Conservation (phyloP, 306 rosid genomes). For the Hippophae gyantsensis region DNA sequence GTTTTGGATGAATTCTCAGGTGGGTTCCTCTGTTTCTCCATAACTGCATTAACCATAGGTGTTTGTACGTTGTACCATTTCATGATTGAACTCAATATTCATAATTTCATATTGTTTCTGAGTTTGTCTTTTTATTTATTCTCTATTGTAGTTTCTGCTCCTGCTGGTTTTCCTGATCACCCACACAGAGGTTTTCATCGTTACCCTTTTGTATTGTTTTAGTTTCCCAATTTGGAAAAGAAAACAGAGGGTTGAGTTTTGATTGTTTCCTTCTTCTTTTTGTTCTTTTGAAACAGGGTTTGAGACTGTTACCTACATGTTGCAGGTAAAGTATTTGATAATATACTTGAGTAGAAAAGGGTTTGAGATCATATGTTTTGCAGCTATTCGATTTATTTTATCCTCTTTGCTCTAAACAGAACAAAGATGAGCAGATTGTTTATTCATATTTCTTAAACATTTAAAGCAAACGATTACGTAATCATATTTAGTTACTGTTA, state of each 20-base stretch:
- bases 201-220: conserved; percentile 1
- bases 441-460: neutral
- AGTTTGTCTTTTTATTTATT: conserved; percentile 7
- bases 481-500: no score
- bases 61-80: no score
- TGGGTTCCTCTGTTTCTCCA: conserved; percentile 27
- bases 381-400: neutral
- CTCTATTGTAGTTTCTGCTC: conserved; percentile 64
- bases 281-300: conserved; percentile 48
- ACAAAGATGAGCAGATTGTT: neutral
- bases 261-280: neutral
- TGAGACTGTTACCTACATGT: conserved; percentile 97
- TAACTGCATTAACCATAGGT: conserved; percentile 5
- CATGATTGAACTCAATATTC: no score
- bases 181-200: conserved; percentile 73
- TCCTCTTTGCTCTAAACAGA: neutral
- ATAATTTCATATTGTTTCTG: neutral
- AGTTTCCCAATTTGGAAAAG: no score
- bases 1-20: conserved; percentile 92
- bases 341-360: neutral
- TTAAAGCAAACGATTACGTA: neutral
- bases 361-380: neutral
- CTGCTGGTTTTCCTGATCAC: conserved; percentile 98
- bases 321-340: conserved; percentile 51
- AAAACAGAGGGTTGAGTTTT: no score